Evolutionary conservation across 2,329 filamentous ascomycete species (phyloP).

Genomic region (Acrodontium crateriforme): DNA sequence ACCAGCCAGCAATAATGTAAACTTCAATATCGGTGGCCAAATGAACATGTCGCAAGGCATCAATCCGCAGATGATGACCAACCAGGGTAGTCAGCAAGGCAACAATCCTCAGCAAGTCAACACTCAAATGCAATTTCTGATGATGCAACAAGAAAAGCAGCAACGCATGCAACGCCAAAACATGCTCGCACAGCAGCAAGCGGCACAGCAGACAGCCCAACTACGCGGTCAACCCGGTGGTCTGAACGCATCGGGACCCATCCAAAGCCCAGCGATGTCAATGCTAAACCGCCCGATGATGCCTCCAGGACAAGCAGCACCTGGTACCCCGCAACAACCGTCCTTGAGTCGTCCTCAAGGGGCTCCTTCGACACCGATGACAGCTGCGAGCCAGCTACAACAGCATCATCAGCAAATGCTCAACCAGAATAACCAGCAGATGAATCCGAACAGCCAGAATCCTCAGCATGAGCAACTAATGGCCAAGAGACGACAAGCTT

Average conservation of each 20-base stretch:
- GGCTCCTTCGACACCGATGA: constrained; percentile 14
- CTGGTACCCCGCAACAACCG: constrained; percentile 21
- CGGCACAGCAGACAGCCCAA: constrained; percentile 32
- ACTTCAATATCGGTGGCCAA: constrained; percentile 14
- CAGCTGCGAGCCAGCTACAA: constrained; percentile 12
- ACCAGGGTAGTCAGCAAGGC: constrained; percentile 9
- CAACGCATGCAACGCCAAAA: constrained; percentile 5
- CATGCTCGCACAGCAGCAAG: constrained; percentile 20
- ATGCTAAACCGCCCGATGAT: constrained; percentile 36
- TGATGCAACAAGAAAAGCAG: constrained; percentile 23
- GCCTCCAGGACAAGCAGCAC: constrained; percentile 28
- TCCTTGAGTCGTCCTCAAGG: constrained; percentile 16
- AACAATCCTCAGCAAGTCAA: constrained; percentile 10
- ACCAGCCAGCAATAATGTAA: constrained; percentile 44
- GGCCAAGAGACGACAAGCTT: constrained; percentile 2
- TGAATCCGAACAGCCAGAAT: constrained; percentile 6
- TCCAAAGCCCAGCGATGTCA: constrained; percentile 32
- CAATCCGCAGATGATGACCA: constrained; percentile 25
- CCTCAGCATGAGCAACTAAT: constrained; percentile 18
- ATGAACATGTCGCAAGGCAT: constrained; percentile 16
- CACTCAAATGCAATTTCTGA: constrained; percentile 26
- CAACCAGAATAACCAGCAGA: constrained; percentile 22
- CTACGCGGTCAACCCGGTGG: constrained; percentile 34
- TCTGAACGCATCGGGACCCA: constrained; percentile 25
- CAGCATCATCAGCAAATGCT: constrained; percentile 21